Base-by-base conservation (phyloP, 495 filamentous ascomycete genomes). In the Annulohypoxylon nitens region DNA sequence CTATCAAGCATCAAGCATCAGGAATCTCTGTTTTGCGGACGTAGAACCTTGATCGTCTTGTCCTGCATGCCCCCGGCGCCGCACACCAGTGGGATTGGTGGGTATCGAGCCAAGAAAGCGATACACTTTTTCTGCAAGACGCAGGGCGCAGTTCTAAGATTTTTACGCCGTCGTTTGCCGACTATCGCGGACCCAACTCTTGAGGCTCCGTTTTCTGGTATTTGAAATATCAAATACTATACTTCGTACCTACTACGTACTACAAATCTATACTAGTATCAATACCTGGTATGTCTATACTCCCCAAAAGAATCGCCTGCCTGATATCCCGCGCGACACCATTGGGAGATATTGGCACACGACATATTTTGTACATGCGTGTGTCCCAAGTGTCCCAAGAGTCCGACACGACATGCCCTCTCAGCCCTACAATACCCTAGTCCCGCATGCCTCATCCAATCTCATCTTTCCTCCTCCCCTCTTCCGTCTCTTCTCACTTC, bases 371-470 rank as follows among this genome's bases (percentile, higher is more conserved):
- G 26, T 53, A 67, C 64, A 53, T 53, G 48, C 18, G 18, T 51
- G 57, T 37, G n/a, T 50, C 34, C 51, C 39, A 20, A 26, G 57
- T 37, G n/a, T 50, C 34, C 51, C 39, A 20, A 26, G 48, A 51
- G 12, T 6, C 67, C 57, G 67, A 67, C 63, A 48, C 16, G 23
- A 14, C 45, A 23, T 30, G 62, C 64, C 67, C 54, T 71, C 61
- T 71, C 72, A 75, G 72, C 72, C 72, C 67, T 75, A 75, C 47
- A 34, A 36, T 6, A 36, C 41, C 63, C 57, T 18, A 33, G 66
- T 53, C 61, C 51, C 67, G 51, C 67, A 67, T 70, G 4, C 39
- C 39, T 43, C 39, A 47, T 20, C 43, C 43, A 47, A 47, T 20
- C 20, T 55, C 18, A 2, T 16, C 45, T 43, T 64, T 34, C 30